These are phyloP conservation scores for Suillus hirtellus DNA, from an alignment of 768 basidiomycete species.

Conservation along the genomic window DNA sequence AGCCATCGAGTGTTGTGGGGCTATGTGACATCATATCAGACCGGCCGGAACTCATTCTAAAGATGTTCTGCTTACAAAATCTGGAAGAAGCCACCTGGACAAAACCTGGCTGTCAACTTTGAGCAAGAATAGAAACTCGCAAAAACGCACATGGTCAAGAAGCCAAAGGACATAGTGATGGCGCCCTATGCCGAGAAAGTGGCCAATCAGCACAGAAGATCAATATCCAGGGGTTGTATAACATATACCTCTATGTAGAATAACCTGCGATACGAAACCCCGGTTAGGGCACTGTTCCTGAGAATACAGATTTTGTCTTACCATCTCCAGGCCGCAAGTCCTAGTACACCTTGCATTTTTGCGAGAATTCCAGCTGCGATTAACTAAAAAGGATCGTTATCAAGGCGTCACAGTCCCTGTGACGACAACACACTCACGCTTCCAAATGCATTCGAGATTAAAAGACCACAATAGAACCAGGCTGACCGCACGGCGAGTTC, in stretches of 20 bases:
- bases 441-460: conserved; percentile 70
- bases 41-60: not conserved
- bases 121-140: not conserved
- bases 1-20: conserved; percentile 67
- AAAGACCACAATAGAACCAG: conserved; percentile 56
- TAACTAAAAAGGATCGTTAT: conserved; percentile 37
- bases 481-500: conserved; percentile 68
- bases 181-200: conserved; percentile 45
- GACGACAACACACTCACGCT: conserved; percentile 40
- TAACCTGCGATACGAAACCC: conserved; percentile 41
- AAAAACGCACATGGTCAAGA: conserved; percentile 47
- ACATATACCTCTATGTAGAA: conserved; percentile 64
- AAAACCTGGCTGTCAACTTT: not conserved
- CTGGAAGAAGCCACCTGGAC: conserved; percentile 57
- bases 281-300: not conserved
- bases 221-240: not conserved
- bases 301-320: conserved; percentile 25
- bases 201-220: not conserved
- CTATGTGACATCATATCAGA: conserved; percentile 29
- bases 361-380: conserved; percentile 76
- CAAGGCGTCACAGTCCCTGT: too few species aligned
- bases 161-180: conserved; percentile 60
- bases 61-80: conserved; percentile 46
- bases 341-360: conserved; percentile 66
- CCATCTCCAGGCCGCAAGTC: conserved; percentile 74